These are phyloP conservation scores for Astrephomene gubernaculifera DNA, from an alignment of 139 green algal genomes.

Conservation along the genomic window DNA sequence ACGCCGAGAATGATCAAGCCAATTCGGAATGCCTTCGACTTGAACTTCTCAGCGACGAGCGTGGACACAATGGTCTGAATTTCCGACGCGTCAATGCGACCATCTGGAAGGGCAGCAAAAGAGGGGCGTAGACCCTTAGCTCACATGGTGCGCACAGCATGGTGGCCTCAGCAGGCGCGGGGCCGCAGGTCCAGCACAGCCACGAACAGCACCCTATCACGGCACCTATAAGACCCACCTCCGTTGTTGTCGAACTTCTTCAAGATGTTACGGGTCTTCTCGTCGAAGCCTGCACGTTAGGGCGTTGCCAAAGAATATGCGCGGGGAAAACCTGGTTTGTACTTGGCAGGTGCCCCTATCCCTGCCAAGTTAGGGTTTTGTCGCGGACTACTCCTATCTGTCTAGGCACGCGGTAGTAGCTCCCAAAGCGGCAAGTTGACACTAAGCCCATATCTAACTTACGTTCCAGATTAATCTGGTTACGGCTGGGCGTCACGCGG, in stretches of 20 bases:
- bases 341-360: too few species aligned
- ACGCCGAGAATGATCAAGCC: constrained; percentile 23
- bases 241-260: constrained; percentile 26
- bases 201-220: background rate
- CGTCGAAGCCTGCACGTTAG: too few species aligned
- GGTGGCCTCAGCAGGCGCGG: background rate
- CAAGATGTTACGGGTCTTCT: background rate
- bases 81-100: constrained; percentile 24
- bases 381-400: too few species aligned
- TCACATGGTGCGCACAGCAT: background rate
- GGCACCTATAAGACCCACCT: too few species aligned
- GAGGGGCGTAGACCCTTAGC: background rate
- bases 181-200: too few species aligned
- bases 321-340: too few species aligned
- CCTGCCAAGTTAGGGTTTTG: too few species aligned
- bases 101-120: constrained; percentile 8
- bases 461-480: constrained; percentile 30
- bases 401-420: too few species aligned
- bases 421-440: background rate
- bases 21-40: constrained; percentile 35
- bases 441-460: background rate
- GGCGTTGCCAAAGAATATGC: too few species aligned
- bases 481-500: background rate
- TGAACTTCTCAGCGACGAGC: constrained; percentile 30
- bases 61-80: constrained; percentile 23